These are phyloP conservation scores for Salix koriyanagi DNA, from an alignment of 345 rosid genomes.

Conservation along the genomic window DNA sequence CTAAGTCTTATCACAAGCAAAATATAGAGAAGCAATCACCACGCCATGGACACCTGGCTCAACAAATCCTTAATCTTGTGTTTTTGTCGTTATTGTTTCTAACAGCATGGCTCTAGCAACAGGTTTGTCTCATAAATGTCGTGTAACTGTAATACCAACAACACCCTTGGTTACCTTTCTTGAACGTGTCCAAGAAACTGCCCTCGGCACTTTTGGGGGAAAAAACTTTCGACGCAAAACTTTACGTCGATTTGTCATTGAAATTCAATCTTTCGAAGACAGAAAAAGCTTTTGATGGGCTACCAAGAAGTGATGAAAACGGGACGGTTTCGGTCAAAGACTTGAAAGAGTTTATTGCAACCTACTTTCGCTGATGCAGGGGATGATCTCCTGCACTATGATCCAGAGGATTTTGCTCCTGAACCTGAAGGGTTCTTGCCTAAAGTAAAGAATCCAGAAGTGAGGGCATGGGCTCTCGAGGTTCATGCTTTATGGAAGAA, in stretches of 20 bases:
- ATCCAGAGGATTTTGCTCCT: slow-evolving; percentile 56
- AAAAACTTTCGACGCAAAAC: slow-evolving; percentile 56
- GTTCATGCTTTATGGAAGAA: slow-evolving; percentile 81
- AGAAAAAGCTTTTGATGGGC: slow-evolving; percentile 44
- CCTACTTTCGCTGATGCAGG: slow-evolving; percentile 55
- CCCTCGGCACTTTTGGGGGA: slow-evolving; percentile 41
- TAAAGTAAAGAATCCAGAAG: slow-evolving; percentile 53
- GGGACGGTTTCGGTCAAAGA: slow-evolving; percentile 21
- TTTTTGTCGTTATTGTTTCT: not conserved
- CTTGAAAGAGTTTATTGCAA: slow-evolving; percentile 15
- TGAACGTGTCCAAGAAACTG: slow-evolving; percentile 58
- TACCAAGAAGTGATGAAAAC: slow-evolving; percentile 36
- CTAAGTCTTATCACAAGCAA: too few relatives aligned
- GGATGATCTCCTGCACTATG: slow-evolving; percentile 45
- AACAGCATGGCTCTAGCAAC: not conserved
- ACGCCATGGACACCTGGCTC: not conserved
- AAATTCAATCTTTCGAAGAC: slow-evolving; percentile 41
- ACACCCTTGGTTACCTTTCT: slow-evolving; percentile 55
- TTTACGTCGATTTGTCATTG: slow-evolving; percentile 63
- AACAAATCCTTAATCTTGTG: not conserved
- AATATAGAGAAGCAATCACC: not conserved
- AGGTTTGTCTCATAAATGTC: slow-evolving; percentile 1
- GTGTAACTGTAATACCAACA: slow-evolving; percentile 12
- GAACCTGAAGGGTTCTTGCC: slow-evolving; percentile 68
- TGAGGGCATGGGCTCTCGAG: slow-evolving; percentile 75